Base-by-base conservation (phyloP, 2,329 filamentous ascomycete genomes). In the Westerdykella sp. region DNA sequence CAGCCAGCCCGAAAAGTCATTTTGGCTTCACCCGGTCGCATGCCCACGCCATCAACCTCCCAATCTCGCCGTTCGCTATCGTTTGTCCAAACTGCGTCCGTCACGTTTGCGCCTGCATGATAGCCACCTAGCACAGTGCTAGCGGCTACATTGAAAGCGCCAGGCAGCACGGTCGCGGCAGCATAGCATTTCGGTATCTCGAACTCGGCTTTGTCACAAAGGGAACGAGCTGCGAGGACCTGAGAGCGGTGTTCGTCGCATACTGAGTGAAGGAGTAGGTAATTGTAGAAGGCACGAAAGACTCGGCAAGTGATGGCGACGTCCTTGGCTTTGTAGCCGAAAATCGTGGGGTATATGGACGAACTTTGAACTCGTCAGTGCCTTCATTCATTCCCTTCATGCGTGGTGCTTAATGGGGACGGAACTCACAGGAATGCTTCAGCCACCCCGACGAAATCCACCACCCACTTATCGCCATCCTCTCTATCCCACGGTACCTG, bases 241-340 rank as follows among this genome's bases (percentile, higher is more conserved):
- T 91, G 78, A 1, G 75, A 70, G 0, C 67, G 72, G 59, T 90
- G 85, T 63, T 97, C 93, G 0, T 85, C 84, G 57, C 89, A 95
- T 13, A 94, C 91, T 31, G 85, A 78, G 59, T 97, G 90, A 47
- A 85, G 79, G 9, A 90, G 73, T 1, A 97, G 73, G 53, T 96
- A 98, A 51, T 87, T 86, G 50, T 95, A 79, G 60, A 97, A 97
- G 60, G 93, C 95, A 46, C 80, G 79, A 34, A 96, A 74, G 0
- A 94, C 79, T 28, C 77, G 75, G 15, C 83, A 79, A 3, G 80
- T 81, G 6, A 75, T 66, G n/a, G 76, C 68, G 48, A 89, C 55
- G 15, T 59, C 74, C 11, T 75, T 67, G 0, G 69, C 61, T 13
- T 73, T 60, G 4, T 68, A 72, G 11, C 81, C 76, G 39, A 79